Percentiles rank a stretch among this genome's conserved stretches.
These are phyloP conservation scores for Mycena chlorophos DNA, from an alignment of 768 basidiomycete genomes.

Conservation along the genomic window DNA sequence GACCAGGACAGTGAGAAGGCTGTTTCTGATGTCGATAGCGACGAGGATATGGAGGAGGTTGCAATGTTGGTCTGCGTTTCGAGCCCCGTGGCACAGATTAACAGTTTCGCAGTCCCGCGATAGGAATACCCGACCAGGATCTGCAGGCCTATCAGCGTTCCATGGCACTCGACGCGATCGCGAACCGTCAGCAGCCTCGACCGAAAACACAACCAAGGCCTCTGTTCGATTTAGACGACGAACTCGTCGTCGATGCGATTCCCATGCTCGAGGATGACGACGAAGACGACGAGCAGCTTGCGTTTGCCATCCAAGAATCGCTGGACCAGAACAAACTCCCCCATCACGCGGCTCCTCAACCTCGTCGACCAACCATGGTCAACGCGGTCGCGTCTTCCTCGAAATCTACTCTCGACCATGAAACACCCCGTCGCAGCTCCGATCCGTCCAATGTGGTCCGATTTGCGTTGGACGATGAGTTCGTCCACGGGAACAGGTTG, in stretches of 20 bases:
- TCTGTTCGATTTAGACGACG: constrained; percentile 57
- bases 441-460: neutral
- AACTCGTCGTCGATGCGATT: constrained; percentile 21
- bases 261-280: constrained; percentile 30
- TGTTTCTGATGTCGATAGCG: constrained; percentile 37
- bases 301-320: constrained; percentile 64
- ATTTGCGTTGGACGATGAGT: constrained; percentile 40
- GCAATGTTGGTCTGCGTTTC: constrained; percentile 46
- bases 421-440: constrained; percentile 5
- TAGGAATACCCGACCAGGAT: constrained; percentile 53
- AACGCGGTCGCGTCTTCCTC: constrained; percentile 23
- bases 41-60: constrained; percentile 82
- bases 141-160: constrained; percentile 60
- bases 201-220: constrained; percentile 33
- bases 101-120: constrained; percentile 32
- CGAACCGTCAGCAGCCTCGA: constrained; percentile 46
- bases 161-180: constrained; percentile 63
- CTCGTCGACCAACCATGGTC: constrained; percentile 10
- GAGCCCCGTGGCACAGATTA: neutral
- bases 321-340: constrained; percentile 37
- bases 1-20: constrained; percentile 56
- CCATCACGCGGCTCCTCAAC: neutral
- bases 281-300: constrained; percentile 45
- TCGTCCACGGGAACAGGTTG: constrained; percentile 55
- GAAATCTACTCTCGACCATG: constrained; percentile 4